phyloP scores from a whole-genome alignment of 768 basidiomycete genomes.

The Dioszegia aurantiaca region DNA sequence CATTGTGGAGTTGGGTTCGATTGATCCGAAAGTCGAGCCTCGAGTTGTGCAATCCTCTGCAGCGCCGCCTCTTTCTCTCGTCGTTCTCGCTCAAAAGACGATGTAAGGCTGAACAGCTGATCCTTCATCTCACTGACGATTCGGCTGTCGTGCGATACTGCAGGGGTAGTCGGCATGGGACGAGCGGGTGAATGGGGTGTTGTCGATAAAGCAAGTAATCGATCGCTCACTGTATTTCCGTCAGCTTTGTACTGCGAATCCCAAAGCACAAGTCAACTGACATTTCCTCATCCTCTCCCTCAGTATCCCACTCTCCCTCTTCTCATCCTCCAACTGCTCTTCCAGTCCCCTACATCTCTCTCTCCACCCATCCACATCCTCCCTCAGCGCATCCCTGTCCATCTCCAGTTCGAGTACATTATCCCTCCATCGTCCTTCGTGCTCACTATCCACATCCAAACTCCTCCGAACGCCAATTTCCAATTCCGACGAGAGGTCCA shows the following conservation, averaged over 20 bases:
- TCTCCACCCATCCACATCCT: constrained; percentile 85
- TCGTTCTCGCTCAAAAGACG: constrained; percentile 50
- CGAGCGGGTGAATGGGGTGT: constrained; percentile 32
- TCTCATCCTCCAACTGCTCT: constrained; percentile 64
- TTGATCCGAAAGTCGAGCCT: background rate
- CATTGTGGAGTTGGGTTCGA: background rate
- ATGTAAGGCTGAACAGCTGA: constrained; percentile 54
- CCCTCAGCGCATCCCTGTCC: constrained; percentile 82
- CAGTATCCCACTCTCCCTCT: constrained; percentile 78
- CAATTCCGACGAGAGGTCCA: background rate
- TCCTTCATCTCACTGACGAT: constrained; percentile 52
- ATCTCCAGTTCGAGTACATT: constrained; percentile 57
- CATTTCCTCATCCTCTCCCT: constrained; percentile 58
- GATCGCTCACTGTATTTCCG: constrained; percentile 37
- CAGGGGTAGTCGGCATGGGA: constrained; percentile 1
- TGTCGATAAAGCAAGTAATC: constrained; percentile 31
- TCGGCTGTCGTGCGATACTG: constrained; percentile 14
- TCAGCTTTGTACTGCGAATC: constrained; percentile 6
- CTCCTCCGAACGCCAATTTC: background rate
- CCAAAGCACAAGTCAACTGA: constrained; percentile 37
- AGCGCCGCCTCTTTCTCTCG: constrained; percentile 26
- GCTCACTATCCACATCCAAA: constrained; percentile 3
- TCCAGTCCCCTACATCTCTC: constrained; percentile 73
- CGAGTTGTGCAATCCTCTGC: background rate
- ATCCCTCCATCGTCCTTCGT: constrained; percentile 20